phyloP scores from a whole-genome alignment of 257 asterid genomes.

The Solanum sejunctum region DNA sequence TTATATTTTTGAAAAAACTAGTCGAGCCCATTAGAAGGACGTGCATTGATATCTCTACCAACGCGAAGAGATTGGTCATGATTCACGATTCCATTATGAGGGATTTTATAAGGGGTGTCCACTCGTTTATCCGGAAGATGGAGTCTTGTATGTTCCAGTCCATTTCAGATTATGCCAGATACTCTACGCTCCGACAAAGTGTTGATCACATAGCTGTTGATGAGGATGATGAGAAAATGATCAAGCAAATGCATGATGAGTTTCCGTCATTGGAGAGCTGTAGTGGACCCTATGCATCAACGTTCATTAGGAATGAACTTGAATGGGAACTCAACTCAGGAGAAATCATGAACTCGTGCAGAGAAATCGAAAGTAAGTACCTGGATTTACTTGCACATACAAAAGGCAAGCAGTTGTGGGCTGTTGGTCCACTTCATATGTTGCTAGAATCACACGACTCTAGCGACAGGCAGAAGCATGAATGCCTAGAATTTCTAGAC shows the following conservation, averaged over 20 bases:
- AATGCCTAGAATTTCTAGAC: neutral
- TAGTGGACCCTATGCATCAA: neutral
- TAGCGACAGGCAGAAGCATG: neutral
- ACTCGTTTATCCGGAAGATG: neutral
- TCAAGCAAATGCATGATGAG: neutral
- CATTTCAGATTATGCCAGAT: neutral
- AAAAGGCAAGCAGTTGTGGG: neutral
- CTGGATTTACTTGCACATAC: neutral
- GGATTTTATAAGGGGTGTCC: neutral
- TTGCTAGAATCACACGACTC: neutral
- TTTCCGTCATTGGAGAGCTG: neutral
- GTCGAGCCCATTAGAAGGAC: neutral
- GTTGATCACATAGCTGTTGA: neutral
- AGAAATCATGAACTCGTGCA: neutral
- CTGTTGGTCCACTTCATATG: neutral
- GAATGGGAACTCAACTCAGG: neutral
- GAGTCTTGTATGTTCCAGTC: neutral
- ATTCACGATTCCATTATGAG: neutral
- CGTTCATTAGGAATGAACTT: neutral
- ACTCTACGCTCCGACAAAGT: neutral
- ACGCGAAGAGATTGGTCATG: neutral
- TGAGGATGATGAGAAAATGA: neutral
- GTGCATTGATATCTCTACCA: neutral
- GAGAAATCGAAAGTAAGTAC: neutral
- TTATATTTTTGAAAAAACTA: neutral